Base-by-base conservation (phyloP, 257 asterid species). In the Handroanthus guayacan region DNA sequence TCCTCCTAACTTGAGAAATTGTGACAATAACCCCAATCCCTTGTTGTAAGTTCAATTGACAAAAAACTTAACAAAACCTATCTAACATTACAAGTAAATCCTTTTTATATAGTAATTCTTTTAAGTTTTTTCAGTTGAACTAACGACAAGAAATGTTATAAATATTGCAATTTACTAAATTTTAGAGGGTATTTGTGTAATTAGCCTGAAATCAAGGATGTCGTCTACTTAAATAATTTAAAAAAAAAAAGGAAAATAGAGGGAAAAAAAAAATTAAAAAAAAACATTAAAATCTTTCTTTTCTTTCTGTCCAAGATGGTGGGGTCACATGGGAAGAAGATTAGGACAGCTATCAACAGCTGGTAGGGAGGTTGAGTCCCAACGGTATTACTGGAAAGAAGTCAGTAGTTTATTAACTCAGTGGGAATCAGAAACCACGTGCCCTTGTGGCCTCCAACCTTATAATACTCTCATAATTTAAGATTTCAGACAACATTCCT, bases 331-430 rank as follows among this genome's bases (percentile, higher is more conserved):
- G 97, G 91, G 85, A 84, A 25, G 77, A 71, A 85, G 92, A 90
- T 86, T 87, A 87, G 90, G 87, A 90, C 97, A 92, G 94, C 97
- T 88, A 86, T 84, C 82, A 60, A 89, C 97, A 92, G 97, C 97
- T 90, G 85, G 83, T 76, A 69, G 82, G 83, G 88, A 76, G 77
- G 89, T 83, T 86, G 87, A 86, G 89, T 71, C 86, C 88, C 94
- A 86, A 92, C 94, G 89, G 91, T 87, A 85, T 87, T 72, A 87
- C 89, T 76, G 86, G 86, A 83, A 87, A 85, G 85, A 56, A 75
- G 81, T 70, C 82, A 85, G 61, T 83, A 80, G 83, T 91, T 84
- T 76, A 86, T 76, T 85, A 81, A 85, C 66, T 76, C 74, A 65
- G 87, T 84, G 86, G 82, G 89, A 84, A 86, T 92, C 96, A 86